Conservation (phyloP, 345 rosid species). For the Orychophragmus violaceus region DNA sequence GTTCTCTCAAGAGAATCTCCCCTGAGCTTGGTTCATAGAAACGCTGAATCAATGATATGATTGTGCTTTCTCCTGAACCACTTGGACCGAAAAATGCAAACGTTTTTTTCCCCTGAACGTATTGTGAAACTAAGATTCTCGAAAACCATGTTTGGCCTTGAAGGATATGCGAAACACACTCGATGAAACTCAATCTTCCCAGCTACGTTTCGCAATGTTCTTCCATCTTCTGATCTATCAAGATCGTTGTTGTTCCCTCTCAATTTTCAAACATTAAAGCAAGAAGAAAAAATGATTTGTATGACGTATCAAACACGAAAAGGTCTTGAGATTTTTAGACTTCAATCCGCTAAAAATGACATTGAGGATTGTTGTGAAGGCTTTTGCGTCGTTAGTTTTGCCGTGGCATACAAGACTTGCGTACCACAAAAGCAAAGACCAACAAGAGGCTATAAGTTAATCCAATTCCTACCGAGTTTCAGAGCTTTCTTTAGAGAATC, state of each 20-base stretch:
- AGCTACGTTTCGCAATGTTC: constrained; percentile 34
- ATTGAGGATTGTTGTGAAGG: constrained; percentile 69
- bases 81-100: constrained; percentile 81
- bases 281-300: no score
- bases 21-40: constrained; percentile 86
- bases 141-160: constrained; percentile 50
- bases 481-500: constrained; percentile 47
- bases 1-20: constrained; percentile 55
- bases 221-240: constrained; percentile 33
- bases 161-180: constrained; percentile 66
- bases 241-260: constrained; percentile 29
- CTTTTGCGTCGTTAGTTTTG: constrained; percentile 60
- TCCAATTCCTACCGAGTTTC: constrained; percentile 62
- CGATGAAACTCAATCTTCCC: constrained; percentile 56
- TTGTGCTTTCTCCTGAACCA: constrained; percentile 88
- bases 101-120: constrained; percentile 54
- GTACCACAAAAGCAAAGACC: constrained; percentile 68
- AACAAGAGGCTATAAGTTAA: constrained; percentile 60
- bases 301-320: no score
- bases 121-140: constrained; percentile 62
- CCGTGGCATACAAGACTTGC: constrained; percentile 70
- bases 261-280: constrained; percentile 36
- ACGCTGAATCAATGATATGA: constrained; percentile 76
- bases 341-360: constrained; percentile 83
- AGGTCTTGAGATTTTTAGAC: no score